phyloP scores from a whole-genome alignment of 83 land plant genomes.

The Diphasiastrum complanatum region DNA sequence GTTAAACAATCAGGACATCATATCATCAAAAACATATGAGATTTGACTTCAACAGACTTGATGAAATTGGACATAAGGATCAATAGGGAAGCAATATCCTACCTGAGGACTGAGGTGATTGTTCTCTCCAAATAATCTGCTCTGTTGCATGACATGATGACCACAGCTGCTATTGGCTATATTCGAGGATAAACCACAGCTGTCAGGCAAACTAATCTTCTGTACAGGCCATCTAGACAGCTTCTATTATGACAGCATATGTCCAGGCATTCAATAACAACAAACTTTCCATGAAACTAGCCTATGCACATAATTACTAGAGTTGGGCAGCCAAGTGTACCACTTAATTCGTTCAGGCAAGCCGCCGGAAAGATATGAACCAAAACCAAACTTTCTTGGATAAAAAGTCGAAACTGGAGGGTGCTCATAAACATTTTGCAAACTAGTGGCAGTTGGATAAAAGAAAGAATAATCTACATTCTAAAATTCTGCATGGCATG shows the following conservation, averaged over 20 bases:
- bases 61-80: background rate
- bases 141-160: constrained; percentile 96
- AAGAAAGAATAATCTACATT: no score
- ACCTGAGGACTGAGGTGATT: constrained; percentile 74
- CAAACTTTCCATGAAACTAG: no score
- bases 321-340: no score
- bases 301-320: no score
- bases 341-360: no score
- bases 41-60: background rate
- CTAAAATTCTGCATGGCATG: no score
- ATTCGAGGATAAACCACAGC: constrained; percentile 4
- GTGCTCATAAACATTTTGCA: no score
- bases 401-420: no score
- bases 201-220: background rate
- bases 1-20: background rate
- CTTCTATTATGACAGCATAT: background rate
- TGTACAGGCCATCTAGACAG: background rate
- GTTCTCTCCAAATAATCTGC: constrained; percentile 94
- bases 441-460: no score
- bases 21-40: background rate
- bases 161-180: constrained; percentile 90
- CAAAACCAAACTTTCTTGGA: no score
- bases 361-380: no score
- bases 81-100: constrained; percentile 18
- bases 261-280: no score